Conservation (phyloP, 2,329 filamentous ascomycete genomes). For the Arthrobotrys megalospora region DNA sequence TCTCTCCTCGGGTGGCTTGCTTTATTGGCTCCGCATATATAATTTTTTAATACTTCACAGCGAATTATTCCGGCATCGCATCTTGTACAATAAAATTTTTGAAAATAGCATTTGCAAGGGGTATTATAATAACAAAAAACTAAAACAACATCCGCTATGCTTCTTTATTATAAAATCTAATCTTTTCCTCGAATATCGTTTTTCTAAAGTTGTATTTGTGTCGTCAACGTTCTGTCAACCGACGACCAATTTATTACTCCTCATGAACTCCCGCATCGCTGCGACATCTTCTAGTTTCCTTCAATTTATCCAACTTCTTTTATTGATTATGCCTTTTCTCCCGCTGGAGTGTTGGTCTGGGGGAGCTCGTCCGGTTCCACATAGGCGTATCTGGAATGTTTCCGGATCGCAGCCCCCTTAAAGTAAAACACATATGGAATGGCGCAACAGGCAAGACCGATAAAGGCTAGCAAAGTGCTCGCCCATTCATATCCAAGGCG, state of each 20-base stretch:
- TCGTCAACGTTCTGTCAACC: too few species aligned
- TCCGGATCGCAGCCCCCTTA: conserved; percentile 80
- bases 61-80: not conserved
- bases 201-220: too few species aligned
- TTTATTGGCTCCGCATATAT: not conserved
- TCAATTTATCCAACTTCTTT: not conserved
- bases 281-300: not conserved
- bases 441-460: conserved; percentile 81
- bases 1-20: not conserved
- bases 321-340: conserved; percentile 19
- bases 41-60: not conserved
- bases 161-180: not conserved
- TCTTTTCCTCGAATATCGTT: not conserved
- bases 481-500: conserved; percentile 83
- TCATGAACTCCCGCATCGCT: too few species aligned
- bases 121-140: conserved; percentile 1
- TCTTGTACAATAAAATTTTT: not conserved
- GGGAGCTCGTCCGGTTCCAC: conserved; percentile 71
- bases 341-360: conserved; percentile 22
- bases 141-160: not conserved
- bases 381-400: conserved; percentile 81
- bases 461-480: conserved; percentile 78
- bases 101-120: conserved; percentile 2
- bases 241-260: too few species aligned
- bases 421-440: conserved; percentile 88